phyloP scores from a whole-genome alignment of 495 filamentous ascomycete species.

The Cudoniella acicularis region DNA sequence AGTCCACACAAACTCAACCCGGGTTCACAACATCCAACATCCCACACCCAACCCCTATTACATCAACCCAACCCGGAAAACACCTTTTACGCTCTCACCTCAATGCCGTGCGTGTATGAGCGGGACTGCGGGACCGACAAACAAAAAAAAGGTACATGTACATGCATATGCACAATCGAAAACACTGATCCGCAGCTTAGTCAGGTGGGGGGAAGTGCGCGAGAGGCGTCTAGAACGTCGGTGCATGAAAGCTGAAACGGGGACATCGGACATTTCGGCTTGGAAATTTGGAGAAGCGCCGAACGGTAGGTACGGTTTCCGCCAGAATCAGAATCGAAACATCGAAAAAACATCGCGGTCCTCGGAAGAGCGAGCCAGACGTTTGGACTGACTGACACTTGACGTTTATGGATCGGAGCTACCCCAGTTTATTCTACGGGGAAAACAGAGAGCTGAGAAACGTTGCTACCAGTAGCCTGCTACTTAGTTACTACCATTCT shows the following conservation, averaged over 20 bases:
- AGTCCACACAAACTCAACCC: too few species aligned
- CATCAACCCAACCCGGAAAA: too few species aligned
- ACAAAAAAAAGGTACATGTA: background rate
- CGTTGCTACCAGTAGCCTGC: too few species aligned
- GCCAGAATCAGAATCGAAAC: conserved; percentile 1
- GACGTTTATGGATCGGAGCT: too few species aligned
- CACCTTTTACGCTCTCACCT: background rate
- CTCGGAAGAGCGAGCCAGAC: too few species aligned
- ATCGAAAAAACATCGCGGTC: too few species aligned
- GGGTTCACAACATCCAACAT: too few species aligned
- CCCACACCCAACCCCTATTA: background rate
- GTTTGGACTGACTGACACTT: too few species aligned
- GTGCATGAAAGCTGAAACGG: background rate
- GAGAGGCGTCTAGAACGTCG: conserved; percentile 7
- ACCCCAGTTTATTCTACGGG: too few species aligned
- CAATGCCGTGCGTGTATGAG: background rate
- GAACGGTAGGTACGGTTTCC: conserved; percentile 11
- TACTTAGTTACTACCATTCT: background rate
- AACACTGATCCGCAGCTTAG: background rate
- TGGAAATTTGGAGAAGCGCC: background rate
- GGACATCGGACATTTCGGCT: conserved; percentile 1
- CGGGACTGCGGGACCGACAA: too few species aligned
- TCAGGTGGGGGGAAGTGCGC: background rate
- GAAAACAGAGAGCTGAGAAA: too few species aligned
- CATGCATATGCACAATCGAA: background rate